Conservation (phyloP, 495 filamentous ascomycete species). For the Bathelium albidoporum region DNA sequence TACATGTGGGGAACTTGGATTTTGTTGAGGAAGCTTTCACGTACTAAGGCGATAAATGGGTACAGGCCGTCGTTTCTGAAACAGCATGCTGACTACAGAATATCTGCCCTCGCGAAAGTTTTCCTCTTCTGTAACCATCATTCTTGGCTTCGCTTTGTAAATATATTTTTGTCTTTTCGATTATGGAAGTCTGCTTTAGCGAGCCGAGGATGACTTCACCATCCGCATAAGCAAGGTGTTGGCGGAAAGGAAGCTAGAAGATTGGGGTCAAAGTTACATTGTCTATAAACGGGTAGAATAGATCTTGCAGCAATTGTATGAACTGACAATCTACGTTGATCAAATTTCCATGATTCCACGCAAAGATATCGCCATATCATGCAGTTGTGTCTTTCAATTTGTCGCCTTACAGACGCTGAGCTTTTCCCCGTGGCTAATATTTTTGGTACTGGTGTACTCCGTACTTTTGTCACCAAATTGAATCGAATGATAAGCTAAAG, state of each 20-base stretch:
- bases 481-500: no score
- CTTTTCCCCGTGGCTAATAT: no score
- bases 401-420: no score
- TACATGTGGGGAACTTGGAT: constrained; percentile 60
- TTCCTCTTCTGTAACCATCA: background rate
- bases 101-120: no score
- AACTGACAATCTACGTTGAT: background rate
- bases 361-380: background rate
- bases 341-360: no score
- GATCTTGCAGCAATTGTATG: background rate
- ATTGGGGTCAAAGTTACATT: background rate
- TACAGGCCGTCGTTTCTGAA: no score
- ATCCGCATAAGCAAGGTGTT: constrained; percentile 1
- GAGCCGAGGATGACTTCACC: background rate
- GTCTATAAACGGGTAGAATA: background rate
- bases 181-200: background rate
- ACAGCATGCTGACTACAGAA: no score
- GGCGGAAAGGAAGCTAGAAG: background rate
- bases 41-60: constrained; percentile 19
- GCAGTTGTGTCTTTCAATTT: no score
- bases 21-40: constrained; percentile 95
- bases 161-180: background rate
- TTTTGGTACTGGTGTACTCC: no score
- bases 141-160: background rate
- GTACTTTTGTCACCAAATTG: no score